Conservation (phyloP, 148 eudicot species). For the Arbutus unedo region DNA sequence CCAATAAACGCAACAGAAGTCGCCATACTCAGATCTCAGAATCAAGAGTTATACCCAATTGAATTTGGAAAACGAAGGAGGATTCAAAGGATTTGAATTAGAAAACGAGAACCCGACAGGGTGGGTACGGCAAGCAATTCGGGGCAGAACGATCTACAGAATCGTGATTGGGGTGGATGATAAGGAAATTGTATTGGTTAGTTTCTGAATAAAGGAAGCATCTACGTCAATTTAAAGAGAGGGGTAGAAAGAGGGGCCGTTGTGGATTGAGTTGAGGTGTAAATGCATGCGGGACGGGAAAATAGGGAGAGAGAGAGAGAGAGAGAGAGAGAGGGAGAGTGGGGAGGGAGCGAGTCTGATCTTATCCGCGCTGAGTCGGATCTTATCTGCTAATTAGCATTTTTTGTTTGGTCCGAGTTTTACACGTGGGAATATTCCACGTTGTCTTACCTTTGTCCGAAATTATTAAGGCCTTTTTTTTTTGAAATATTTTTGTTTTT, state of each 20-base stretch:
- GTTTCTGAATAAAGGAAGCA: neutral
- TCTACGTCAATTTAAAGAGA: neutral
- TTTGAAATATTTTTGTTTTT: neutral
- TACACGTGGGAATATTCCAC: no score
- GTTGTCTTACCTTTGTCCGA: no score
- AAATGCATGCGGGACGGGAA: no score
- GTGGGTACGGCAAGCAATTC: neutral
- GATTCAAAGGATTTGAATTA: neutral
- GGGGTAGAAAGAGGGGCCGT: no score
- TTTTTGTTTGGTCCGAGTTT: no score
- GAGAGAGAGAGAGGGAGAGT: neutral
- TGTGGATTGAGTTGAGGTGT: neutral
- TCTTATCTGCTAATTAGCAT: no score
- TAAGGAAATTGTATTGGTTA: neutral
- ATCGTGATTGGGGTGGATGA: neutral
- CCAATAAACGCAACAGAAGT: slow-evolving; percentile 28
- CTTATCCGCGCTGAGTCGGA: neutral
- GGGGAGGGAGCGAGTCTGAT: neutral
- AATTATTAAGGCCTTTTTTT: no score
- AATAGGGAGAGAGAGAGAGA: neutral
- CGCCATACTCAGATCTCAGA: slow-evolving; percentile 28
- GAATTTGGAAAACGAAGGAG: no score
- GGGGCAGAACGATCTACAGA: neutral
- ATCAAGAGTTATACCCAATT: neutral
- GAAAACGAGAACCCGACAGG: neutral